These are phyloP conservation scores for Penicillium coprophilum DNA, from an alignment of 495 filamentous ascomycete genomes.

Conservation along the genomic window DNA sequence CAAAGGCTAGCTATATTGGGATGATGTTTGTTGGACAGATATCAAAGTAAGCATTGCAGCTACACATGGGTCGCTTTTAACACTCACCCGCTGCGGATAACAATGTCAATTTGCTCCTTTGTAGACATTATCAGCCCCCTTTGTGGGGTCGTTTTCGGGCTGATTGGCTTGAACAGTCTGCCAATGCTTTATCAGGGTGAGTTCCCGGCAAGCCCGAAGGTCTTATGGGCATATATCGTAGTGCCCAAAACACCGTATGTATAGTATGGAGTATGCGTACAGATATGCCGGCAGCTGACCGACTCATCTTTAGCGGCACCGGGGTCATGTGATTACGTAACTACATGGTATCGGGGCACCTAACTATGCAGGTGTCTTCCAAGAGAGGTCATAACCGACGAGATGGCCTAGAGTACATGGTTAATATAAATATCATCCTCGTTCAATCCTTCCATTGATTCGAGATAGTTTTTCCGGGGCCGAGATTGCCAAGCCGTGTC, in stretches of 20 bases:
- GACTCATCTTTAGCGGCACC: too few species aligned
- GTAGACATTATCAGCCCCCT: not conserved
- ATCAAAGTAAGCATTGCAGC: not conserved
- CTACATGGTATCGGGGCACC: not conserved
- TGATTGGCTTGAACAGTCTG: not conserved
- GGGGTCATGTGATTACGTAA: not conserved
- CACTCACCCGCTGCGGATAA: not conserved
- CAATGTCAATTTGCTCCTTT: not conserved
- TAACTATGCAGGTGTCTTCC: not conserved
- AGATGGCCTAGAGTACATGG: not conserved
- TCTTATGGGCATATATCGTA: not conserved
- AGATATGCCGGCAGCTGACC: not conserved
- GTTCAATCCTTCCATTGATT: too few species aligned
- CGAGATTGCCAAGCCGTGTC: not conserved
- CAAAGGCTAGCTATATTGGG: not conserved
- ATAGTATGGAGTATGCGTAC: not conserved
- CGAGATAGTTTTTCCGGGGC: not conserved
- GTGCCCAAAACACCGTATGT: not conserved
- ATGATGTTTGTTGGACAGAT: not conserved
- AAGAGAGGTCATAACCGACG: not conserved
- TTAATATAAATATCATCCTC: too few species aligned
- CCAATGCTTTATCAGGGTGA: not conserved
- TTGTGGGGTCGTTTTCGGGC: not conserved
- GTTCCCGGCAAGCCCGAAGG: not conserved
- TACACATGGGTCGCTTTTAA: not conserved